These are phyloP conservation scores for Fusarium burgessii DNA, from an alignment of 2,329 filamentous ascomycete species.

Conservation along the genomic window DNA sequence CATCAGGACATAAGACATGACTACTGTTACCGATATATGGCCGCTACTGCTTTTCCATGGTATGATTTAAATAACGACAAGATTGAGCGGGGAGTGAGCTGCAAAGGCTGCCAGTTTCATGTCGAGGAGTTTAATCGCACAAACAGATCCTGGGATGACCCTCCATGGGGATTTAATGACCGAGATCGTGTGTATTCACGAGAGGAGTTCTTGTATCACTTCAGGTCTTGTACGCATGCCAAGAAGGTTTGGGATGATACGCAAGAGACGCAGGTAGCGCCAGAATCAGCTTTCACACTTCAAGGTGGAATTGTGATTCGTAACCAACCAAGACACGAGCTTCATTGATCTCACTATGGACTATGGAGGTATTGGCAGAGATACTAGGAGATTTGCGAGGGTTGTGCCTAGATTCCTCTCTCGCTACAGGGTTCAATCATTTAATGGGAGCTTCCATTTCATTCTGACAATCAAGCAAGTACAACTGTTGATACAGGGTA, in stretches of 20 bases:
- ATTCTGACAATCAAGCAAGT: too few relatives aligned
- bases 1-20: neutral
- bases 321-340: neutral
- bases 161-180: slow-evolving; percentile 21
- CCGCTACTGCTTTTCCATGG: slow-evolving; percentile 8
- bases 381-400: fast-evolving
- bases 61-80: neutral
- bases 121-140: neutral
- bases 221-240: neutral
- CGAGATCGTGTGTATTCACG: slow-evolving; percentile 11
- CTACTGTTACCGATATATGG: slow-evolving; percentile 26
- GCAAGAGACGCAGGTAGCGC: neutral
- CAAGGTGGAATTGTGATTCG: neutral
- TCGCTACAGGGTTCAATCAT: neutral
- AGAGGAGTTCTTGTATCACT: slow-evolving; percentile 15
- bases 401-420: neutral
- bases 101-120: slow-evolving; percentile 27
- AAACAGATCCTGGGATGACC: neutral
- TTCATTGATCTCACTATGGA: neutral
- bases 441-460: too few relatives aligned
- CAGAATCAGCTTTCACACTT: neutral
- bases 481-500: too few relatives aligned
- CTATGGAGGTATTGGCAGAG: fast-evolving
- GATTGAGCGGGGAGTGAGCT: slow-evolving; percentile 7
- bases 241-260: slow-evolving; percentile 6